Percentiles rank a stretch among this genome's conserved stretches.
Conservation (phyloP, 2,329 filamentous ascomycete genomes). For the Penicillium brevicompactum region DNA sequence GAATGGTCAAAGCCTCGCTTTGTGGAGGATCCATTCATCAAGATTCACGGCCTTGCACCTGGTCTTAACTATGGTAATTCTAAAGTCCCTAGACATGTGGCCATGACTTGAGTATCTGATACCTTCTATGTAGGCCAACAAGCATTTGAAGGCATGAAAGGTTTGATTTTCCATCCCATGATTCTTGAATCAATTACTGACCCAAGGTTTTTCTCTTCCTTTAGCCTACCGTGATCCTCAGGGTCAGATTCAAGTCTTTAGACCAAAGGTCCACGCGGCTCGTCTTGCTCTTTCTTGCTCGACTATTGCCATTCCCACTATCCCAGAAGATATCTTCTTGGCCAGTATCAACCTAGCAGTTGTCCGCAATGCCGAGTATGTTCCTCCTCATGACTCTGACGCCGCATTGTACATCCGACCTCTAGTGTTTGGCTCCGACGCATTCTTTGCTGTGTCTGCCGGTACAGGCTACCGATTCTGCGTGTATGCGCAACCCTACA, state of each 20-base stretch:
- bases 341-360: neutral
- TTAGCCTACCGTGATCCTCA: constrained; percentile 20
- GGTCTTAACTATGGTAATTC: neutral
- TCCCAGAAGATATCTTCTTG: constrained; percentile 33
- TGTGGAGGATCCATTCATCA: neutral
- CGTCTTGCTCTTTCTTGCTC: constrained; percentile 31
- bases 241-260: constrained; percentile 35
- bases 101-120: neutral
- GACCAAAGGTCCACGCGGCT: constrained; percentile 31
- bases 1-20: neutral
- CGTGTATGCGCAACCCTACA: constrained; percentile 30
- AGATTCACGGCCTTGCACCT: neutral
- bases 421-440: constrained; percentile 33
- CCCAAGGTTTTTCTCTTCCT: neutral
- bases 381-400: constrained; percentile 19
- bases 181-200: neutral
- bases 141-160: constrained; percentile 1
- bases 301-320: constrained; percentile 33
- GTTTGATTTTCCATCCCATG: neutral
- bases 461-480: constrained; percentile 31
- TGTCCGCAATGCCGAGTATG: neutral
- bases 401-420: constrained; percentile 41
- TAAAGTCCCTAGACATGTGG: too few relatives aligned
- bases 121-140: neutral
- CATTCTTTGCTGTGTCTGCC: constrained; percentile 26